Conservation (phyloP, 225 moss, liverwort and hornwort species). For the Thuidium tamariscinum region DNA sequence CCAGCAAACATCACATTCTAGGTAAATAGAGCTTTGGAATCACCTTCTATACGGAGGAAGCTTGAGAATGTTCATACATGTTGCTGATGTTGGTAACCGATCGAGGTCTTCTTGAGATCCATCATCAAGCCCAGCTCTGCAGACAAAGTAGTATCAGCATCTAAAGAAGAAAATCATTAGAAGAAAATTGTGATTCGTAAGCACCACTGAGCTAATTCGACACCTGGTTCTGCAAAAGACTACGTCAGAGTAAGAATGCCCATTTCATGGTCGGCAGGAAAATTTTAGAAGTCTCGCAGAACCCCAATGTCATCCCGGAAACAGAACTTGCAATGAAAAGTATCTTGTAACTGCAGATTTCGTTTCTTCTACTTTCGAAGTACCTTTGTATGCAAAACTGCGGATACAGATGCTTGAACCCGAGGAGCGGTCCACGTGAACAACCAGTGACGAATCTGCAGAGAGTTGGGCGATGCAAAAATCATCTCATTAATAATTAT, state of each 20-base stretch:
- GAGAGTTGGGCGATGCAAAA: constrained; percentile 1
- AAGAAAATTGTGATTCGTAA: not conserved
- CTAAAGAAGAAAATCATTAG: not conserved
- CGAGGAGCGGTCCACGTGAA: constrained; percentile 95
- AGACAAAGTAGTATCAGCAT: not conserved
- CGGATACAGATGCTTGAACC: constrained; percentile 92
- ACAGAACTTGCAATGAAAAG: not conserved
- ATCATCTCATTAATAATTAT: not conserved
- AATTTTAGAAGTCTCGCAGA: not conserved
- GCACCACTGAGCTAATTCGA: not conserved
- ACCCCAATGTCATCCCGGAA: not conserved
- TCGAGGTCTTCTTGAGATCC: constrained; percentile 85
- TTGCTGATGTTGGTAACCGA: constrained; percentile 95
- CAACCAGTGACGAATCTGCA: constrained; percentile 98
- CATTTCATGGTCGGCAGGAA: not conserved
- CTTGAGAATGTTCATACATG: constrained; percentile 98
- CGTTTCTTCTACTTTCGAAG: not conserved
- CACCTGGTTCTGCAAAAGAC: not conserved
- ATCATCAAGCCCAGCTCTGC: constrained; percentile 85
- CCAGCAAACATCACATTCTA: not conserved
- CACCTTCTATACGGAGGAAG: constrained; percentile 95
- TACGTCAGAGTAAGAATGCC: not conserved
- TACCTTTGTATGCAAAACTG: constrained; percentile 99
- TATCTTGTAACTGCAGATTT: not conserved
- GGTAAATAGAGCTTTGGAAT: not conserved